These are phyloP conservation scores for Jaapia argillacea DNA, from an alignment of 768 basidiomycete genomes.

Conservation along the genomic window DNA sequence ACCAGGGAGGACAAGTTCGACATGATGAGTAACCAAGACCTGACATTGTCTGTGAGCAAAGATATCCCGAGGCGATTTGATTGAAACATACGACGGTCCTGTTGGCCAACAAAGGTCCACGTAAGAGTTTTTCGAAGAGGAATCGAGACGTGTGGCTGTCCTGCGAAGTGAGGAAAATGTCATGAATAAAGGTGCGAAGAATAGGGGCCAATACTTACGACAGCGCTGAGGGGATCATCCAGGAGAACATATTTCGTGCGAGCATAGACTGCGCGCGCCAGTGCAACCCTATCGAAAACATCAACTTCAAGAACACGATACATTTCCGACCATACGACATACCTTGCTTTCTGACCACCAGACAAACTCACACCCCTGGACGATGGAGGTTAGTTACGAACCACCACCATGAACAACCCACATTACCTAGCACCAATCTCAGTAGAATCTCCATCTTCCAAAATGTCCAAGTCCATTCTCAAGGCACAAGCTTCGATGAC, in stretches of 20 bases:
- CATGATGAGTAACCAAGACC: constrained; percentile 76
- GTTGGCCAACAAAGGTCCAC: constrained; percentile 52
- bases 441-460: constrained; percentile 82
- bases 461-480: constrained; percentile 64
- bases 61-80: background rate
- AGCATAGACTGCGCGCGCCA: constrained; percentile 78
- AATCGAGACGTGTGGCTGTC: constrained; percentile 61
- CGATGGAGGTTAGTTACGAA: background rate
- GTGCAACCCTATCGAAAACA: constrained; percentile 45
- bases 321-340: constrained; percentile 4
- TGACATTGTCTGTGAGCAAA: too few relatives aligned
- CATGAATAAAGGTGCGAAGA: background rate
- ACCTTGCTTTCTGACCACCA: constrained; percentile 79
- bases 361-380: constrained; percentile 62
- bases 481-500: constrained; percentile 85
- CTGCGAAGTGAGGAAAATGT: constrained; percentile 20
- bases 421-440: constrained; percentile 69
- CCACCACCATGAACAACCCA: constrained; percentile 4
- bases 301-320: background rate
- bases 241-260: constrained; percentile 55
- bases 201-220: constrained; percentile 36
- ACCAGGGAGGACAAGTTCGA: constrained; percentile 71
- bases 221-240: constrained; percentile 77
- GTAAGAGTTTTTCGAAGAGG: constrained; percentile 53
- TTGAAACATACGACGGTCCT: constrained; percentile 49